Conservation (phyloP, 805 yeast species). For the Starmerella ratchasimensis region DNA sequence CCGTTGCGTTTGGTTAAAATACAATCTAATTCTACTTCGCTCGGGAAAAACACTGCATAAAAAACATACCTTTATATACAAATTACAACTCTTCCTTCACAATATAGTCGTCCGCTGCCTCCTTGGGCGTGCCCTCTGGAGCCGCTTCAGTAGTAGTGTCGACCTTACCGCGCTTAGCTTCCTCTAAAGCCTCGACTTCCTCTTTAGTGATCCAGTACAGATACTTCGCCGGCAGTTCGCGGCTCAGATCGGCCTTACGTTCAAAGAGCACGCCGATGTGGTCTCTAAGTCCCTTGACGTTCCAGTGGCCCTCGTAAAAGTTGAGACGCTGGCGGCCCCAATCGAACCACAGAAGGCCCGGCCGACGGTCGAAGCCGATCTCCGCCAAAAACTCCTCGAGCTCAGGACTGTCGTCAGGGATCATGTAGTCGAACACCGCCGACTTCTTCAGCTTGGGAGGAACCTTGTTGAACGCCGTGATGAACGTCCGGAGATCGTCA, state of each 20-base stretch:
- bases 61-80: background rate
- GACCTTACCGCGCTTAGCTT: no score
- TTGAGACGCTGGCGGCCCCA: slow-evolving; percentile 6
- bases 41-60: background rate
- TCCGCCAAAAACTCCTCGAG: slow-evolving; percentile 11
- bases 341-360: slow-evolving; percentile 16
- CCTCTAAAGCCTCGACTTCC: slow-evolving; percentile 15
- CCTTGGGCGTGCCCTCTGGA: background rate
- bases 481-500: slow-evolving; percentile 12
- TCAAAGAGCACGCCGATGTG: slow-evolving; percentile 5
- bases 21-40: no score
- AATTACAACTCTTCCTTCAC: slow-evolving; percentile 13
- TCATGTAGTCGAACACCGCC: slow-evolving; percentile 14
- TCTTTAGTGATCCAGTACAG: slow-evolving; percentile 17
- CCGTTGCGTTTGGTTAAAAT: slow-evolving; percentile 27
- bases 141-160: no score
- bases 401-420: slow-evolving; percentile 10
- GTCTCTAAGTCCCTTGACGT: slow-evolving; percentile 6
- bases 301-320: slow-evolving; percentile 7
- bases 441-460: slow-evolving; percentile 7
- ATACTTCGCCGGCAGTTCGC: slow-evolving; percentile 14
- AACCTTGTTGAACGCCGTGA: slow-evolving; percentile 10
- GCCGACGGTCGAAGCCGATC: slow-evolving; percentile 12
- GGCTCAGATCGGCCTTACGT: slow-evolving; percentile 6
- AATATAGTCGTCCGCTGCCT: background rate